Evolutionary conservation across 106 monocot species (phyloP).

Genomic region (Cymbidium sinense): DNA sequence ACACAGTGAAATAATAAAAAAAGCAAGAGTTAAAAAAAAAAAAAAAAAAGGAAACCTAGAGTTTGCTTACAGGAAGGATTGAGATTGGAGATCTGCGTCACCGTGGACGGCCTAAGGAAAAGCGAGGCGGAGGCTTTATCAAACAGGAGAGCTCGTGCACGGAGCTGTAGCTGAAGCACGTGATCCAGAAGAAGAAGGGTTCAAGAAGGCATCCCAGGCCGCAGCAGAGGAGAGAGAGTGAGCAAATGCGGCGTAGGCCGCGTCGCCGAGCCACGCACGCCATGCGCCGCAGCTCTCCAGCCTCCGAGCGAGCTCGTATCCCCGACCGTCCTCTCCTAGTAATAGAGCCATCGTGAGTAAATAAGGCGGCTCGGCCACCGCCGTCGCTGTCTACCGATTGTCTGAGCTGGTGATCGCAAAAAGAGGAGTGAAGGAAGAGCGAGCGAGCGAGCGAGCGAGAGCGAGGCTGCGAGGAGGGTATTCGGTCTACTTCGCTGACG

Average conservation of each 20-base stretch:
- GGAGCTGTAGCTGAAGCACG: conserved; percentile 64
- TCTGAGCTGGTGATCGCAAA: no score
- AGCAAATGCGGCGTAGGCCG: conserved; percentile 53
- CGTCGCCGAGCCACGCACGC: conserved; percentile 83
- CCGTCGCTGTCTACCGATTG: not conserved
- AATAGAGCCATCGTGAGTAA: not conserved
- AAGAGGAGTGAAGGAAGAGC: no score
- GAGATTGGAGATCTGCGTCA: conserved; percentile 25
- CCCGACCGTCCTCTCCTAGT: conserved; percentile 75
- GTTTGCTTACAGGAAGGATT: conserved; percentile 44
- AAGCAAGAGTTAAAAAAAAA: not conserved
- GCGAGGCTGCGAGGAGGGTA: no score
- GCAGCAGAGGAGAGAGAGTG: conserved; percentile 57
- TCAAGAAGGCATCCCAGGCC: conserved; percentile 88
- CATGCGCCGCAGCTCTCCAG: conserved; percentile 78
- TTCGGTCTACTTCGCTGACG: no score
- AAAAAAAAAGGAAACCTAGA: not conserved
- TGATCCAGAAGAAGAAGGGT: conserved; percentile 13
- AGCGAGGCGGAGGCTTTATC: conserved; percentile 79
- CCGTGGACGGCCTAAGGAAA: conserved; percentile 15
- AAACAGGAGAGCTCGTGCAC: conserved; percentile 79
- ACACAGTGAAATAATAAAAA: conserved; percentile 2
- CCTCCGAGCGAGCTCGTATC: conserved; percentile 73
- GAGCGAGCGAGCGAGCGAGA: no score
- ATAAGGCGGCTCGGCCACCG: no score